A percentile compares a stretch with the other conserved stretches of the same genome.
phyloP scores from a whole-genome alignment of 768 basidiomycete species.

The Lepiota brunneoincarnata region DNA sequence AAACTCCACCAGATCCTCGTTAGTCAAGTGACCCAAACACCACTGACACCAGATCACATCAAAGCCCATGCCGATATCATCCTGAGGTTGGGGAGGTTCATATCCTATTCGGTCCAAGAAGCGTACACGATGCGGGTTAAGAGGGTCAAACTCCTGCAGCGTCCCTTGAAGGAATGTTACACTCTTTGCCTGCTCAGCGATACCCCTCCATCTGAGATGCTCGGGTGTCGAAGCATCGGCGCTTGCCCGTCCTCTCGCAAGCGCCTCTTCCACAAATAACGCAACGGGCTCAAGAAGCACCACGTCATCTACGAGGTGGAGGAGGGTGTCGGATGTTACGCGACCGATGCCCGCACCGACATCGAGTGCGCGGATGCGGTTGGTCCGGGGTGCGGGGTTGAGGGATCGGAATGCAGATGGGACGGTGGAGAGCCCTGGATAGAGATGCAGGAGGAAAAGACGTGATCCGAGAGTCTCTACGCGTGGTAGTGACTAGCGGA shows the following conservation, averaged over 20 bases:
- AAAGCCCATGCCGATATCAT: constrained; percentile 61
- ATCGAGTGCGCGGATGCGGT: constrained; percentile 67
- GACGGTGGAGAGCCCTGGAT: constrained; percentile 77
- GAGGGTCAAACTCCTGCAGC: constrained; percentile 80
- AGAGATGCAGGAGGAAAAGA: constrained; percentile 77
- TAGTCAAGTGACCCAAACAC: constrained; percentile 87
- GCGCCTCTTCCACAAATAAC: constrained; percentile 72
- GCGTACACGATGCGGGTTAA: constrained; percentile 38
- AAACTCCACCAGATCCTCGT: constrained; percentile 76
- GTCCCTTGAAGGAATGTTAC: constrained; percentile 80
- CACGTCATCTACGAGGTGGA: constrained; percentile 86
- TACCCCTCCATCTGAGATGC: constrained; percentile 58
- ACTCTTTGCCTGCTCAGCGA: constrained; percentile 60
- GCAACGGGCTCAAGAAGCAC: constrained; percentile 88
- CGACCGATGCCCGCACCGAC: constrained; percentile 95
- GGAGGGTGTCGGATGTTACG: constrained; percentile 83
- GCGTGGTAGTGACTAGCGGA: constrained; percentile 74
- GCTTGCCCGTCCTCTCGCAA: constrained; percentile 36
- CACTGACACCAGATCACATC: constrained; percentile 97
- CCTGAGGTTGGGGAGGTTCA: constrained; percentile 36
- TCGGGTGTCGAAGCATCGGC: constrained; percentile 19
- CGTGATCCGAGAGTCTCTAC: constrained; percentile 90
- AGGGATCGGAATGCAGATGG: constrained; percentile 67
- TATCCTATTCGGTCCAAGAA: constrained; percentile 70
- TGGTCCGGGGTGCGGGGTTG: constrained; percentile 28